Base-by-base conservation (phyloP, 148 eudicot genomes). In the Suaeda aralocaspica region DNA sequence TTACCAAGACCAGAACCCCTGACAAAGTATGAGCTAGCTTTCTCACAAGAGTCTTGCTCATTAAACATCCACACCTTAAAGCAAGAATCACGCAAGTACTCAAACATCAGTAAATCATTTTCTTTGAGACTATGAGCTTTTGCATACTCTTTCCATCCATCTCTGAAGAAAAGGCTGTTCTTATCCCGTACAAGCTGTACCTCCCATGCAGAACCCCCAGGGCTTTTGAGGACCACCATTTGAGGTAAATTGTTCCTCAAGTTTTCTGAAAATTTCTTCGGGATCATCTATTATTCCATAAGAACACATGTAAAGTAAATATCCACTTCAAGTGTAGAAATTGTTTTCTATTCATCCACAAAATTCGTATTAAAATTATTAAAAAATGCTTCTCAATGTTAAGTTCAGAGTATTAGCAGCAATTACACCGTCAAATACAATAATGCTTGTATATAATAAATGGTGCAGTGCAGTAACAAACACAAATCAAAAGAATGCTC, bases 61-160 rank as follows among this genome's bases (percentile, higher is more conserved):
- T 67, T 31, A 13, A 77, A 66, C 18, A 72, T 58, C 80, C 70
- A 36, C 34, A 77, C 68, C 39, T 72, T 66, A 18, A 77, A 77
- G 62, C 60, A 66, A 11, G 72, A 77, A n/a, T 50, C 59, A 16
- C 75, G 75, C 12, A 36, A 42, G 74, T 77, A 77, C 72, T 72
- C 72, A 67, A 77, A 77, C 52, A 77, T 16, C 12, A 77, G 76
- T 16, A 72, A 34, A 56, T 72, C 80, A 9, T 77, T 77, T 31
- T 77, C 80, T 53, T 72, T 67, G 2, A 77, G 53, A 6, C 28
- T 56, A 59, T 77, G 69, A 12, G 75, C 76, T 45, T 59, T 72
- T 22, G 63, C 71, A 67, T 71, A 77, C 31, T 66, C 80, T 51
- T 59, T 62, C 80, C 76, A 77, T 34, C 80, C 80, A 22, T 66